Conservation (phyloP, 2,329 filamentous ascomycete genomes). For the Aspergillus sp. region DNA sequence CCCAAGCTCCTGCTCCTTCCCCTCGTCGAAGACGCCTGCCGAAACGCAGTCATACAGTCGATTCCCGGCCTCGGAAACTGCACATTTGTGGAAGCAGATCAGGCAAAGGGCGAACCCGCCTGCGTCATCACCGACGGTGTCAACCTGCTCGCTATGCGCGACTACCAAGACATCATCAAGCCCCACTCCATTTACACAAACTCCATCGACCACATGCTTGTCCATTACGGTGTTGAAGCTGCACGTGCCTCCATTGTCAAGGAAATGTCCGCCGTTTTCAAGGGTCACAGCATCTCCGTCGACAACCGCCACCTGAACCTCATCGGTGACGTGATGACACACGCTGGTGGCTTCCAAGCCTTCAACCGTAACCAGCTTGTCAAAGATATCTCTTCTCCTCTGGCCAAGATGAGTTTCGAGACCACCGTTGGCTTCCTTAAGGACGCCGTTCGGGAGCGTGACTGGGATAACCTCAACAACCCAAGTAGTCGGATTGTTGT, state of each 20-base stretch:
- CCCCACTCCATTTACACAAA: slow-evolving; percentile 88
- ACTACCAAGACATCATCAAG: slow-evolving; percentile 82
- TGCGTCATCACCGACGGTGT: slow-evolving; percentile 78
- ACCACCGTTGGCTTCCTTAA: slow-evolving; percentile 92
- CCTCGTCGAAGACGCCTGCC: slow-evolving; percentile 80
- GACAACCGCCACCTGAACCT: slow-evolving; percentile 92
- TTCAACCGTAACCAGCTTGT: slow-evolving; percentile 88
- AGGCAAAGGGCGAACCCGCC: slow-evolving; percentile 54
- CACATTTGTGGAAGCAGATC: slow-evolving; percentile 66
- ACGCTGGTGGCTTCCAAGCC: slow-evolving; percentile 82
- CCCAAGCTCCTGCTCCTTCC: slow-evolving; percentile 94
- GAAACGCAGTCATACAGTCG: slow-evolving; percentile 81
- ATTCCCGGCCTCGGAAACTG: slow-evolving; percentile 77
- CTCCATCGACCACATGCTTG: slow-evolving; percentile 84
- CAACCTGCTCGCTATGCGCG: slow-evolving; percentile 89
- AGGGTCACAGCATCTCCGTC: slow-evolving; percentile 87
- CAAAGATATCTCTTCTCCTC: slow-evolving; percentile 80
- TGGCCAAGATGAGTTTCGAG: slow-evolving; percentile 99
- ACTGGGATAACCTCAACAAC: slow-evolving; percentile 84
- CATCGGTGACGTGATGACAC: slow-evolving; percentile 98
- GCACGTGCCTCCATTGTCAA: slow-evolving; percentile 83
- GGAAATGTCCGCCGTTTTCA: slow-evolving; percentile 85
- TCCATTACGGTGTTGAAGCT: slow-evolving; percentile 90
- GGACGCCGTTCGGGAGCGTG: slow-evolving; percentile 86
- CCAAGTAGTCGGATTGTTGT: slow-evolving; percentile 89